These are phyloP conservation scores for Apiospora pterosperma DNA, from an alignment of 2,329 filamentous ascomycete species.

Conservation along the genomic window DNA sequence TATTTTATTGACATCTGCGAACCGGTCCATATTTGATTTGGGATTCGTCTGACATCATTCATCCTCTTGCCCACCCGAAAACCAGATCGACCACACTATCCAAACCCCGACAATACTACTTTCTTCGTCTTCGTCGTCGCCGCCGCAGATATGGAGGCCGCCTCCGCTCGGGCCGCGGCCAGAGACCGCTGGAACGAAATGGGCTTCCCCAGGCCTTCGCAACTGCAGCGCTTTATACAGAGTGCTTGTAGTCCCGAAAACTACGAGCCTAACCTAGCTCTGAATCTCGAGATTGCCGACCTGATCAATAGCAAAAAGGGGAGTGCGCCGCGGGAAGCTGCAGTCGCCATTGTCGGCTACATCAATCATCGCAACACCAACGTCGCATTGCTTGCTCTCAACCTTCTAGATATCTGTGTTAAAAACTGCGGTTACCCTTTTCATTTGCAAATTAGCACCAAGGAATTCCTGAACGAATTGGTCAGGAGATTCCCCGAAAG, in stretches of 20 bases:
- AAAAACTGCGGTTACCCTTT: slow-evolving; percentile 99
- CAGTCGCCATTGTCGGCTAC: slow-evolving; percentile 86
- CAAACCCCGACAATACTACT: neutral
- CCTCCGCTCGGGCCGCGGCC: slow-evolving; percentile 90
- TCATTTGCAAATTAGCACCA: slow-evolving; percentile 96
- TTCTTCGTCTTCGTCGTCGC: neutral
- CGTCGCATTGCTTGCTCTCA: slow-evolving; percentile 84
- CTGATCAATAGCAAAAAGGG: slow-evolving; percentile 98
- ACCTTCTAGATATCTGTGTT: slow-evolving; percentile 95
- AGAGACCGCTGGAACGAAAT: slow-evolving; percentile 89
- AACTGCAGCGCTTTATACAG: slow-evolving; percentile 91
- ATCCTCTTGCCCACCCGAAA: neutral
- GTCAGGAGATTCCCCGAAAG: slow-evolving; percentile 94
- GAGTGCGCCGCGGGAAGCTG: slow-evolving; percentile 89
- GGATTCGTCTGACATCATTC: neutral
- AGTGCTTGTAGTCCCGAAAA: slow-evolving; percentile 96
- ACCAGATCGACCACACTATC: neutral
- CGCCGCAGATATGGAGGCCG: slow-evolving; percentile 74
- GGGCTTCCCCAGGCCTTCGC: slow-evolving; percentile 74
- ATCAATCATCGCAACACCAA: slow-evolving; percentile 98
- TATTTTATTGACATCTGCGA: neutral
- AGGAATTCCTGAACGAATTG: slow-evolving; percentile 98
- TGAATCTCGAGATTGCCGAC: slow-evolving; percentile 95
- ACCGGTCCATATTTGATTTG: neutral
- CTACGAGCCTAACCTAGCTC: slow-evolving; percentile 93